Evolutionary conservation across 2,329 filamentous ascomycete species (phyloP).

Genomic region (Sphaceloma murrayae): DNA sequence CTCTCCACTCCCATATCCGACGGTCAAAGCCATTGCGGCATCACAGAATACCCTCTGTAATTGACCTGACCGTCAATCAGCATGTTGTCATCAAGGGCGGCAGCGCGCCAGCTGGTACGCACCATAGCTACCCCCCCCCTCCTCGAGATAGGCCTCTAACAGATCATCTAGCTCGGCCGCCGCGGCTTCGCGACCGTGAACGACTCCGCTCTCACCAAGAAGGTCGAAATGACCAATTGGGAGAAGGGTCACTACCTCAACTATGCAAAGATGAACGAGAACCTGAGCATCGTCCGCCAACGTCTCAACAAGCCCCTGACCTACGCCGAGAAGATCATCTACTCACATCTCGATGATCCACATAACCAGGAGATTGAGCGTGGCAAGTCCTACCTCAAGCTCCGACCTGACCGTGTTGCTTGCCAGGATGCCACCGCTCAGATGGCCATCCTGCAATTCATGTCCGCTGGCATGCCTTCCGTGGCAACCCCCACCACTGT

Average conservation of each 20-base stretch:
- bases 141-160: constrained; percentile 8
- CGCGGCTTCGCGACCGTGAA: constrained; percentile 69
- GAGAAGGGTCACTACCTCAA: constrained; percentile 97
- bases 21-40: constrained; percentile 17
- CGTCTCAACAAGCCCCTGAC: constrained; percentile 89
- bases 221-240: constrained; percentile 97
- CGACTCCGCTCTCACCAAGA: constrained; percentile 79
- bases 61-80: constrained; percentile 21
- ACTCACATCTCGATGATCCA: constrained; percentile 83
- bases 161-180: constrained; percentile 41
- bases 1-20: constrained; percentile 16
- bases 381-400: constrained; percentile 89
- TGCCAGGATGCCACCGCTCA: constrained; percentile 99
- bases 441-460: constrained; percentile 99
- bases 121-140: background rate
- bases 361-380: constrained; percentile 94
- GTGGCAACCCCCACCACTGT: constrained; percentile 93
- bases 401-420: constrained; percentile 93
- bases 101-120: constrained; percentile 34
- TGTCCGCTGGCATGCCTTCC: constrained; percentile 93
- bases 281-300: constrained; percentile 78
- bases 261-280: constrained; percentile 98
- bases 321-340: constrained; percentile 91
- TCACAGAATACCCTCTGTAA: constrained; percentile 14
- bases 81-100: constrained; percentile 32